These are phyloP conservation scores for Diaporthe longicolla DNA, from an alignment of 2,329 filamentous ascomycete genomes.

Conservation along the genomic window DNA sequence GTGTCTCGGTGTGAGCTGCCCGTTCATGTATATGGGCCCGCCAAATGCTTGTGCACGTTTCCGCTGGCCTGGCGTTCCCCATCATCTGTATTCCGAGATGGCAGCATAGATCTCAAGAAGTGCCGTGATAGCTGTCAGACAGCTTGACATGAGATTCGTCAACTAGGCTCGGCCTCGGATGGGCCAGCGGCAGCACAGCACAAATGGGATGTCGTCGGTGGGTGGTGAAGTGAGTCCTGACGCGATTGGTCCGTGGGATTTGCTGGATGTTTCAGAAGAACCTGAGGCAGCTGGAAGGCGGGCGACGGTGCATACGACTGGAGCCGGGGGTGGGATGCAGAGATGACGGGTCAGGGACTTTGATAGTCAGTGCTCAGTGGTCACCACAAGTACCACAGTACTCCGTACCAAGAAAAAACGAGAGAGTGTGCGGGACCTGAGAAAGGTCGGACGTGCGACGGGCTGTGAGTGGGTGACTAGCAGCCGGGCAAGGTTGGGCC, in stretches of 20 bases:
- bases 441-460: conserved; percentile 32
- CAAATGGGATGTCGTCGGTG: conserved; percentile 35
- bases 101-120: conserved; percentile 29
- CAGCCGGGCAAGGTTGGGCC: conserved; percentile 18
- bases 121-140: conserved; percentile 23
- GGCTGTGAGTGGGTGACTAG: conserved; percentile 29
- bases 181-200: conserved; percentile 19
- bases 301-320: conserved; percentile 27
- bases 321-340: conserved; percentile 17
- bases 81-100: conserved; percentile 34
- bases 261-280: conserved; percentile 43
- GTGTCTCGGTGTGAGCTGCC: neutral
- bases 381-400: neutral
- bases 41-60: conserved; percentile 19
- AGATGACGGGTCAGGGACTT: conserved; percentile 26
- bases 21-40: neutral
- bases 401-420: neutral
- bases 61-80: conserved; percentile 5
- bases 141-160: conserved; percentile 21
- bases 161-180: conserved; percentile 15
- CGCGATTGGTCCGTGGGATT: conserved; percentile 34
- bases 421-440: conserved; percentile 1
- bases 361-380: neutral
- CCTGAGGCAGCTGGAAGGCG: conserved; percentile 40
- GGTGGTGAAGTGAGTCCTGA: conserved; percentile 11